phyloP scores from a whole-genome alignment of 805 yeast species.

The Metschnikowia amazonensis region DNA sequence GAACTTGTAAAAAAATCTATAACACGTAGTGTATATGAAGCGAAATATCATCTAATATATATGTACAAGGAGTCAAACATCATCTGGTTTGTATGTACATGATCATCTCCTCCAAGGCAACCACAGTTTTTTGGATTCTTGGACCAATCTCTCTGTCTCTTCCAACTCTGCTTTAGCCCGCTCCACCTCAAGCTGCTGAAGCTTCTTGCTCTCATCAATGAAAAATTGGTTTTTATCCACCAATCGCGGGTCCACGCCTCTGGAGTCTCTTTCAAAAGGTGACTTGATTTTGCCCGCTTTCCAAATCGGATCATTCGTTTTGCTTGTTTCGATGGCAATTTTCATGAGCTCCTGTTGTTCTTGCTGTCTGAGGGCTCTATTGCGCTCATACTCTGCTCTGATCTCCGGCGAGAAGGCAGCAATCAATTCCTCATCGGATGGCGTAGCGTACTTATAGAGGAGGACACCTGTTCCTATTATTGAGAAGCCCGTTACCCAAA shows the following conservation, averaged over 20 bases:
- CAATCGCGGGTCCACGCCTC: slow-evolving; percentile 33
- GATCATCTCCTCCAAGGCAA: slow-evolving; percentile 16
- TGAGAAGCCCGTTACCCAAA: slow-evolving; percentile 57
- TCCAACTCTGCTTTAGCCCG: slow-evolving; percentile 15
- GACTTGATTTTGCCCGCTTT: slow-evolving; percentile 65
- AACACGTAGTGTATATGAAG: neutral
- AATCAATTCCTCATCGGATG: slow-evolving; percentile 78
- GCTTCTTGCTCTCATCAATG: slow-evolving; percentile 41
- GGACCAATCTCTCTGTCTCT: slow-evolving; percentile 18
- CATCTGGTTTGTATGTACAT: neutral
- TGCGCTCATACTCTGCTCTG: slow-evolving; percentile 66
- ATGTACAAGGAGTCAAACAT: neutral
- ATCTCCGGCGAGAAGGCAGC: slow-evolving; percentile 78
- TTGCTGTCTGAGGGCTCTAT: slow-evolving; percentile 54
- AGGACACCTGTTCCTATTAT: slow-evolving; percentile 72
- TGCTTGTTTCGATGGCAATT: slow-evolving; percentile 58
- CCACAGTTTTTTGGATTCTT: slow-evolving; percentile 24
- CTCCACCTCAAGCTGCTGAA: slow-evolving; percentile 32
- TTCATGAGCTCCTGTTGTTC: slow-evolving; percentile 71
- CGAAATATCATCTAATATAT: neutral
- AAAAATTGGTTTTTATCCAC: slow-evolving; percentile 46
- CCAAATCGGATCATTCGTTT: slow-evolving; percentile 78
- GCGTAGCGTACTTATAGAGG: slow-evolving; percentile 69
- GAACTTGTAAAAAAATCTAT: neutral
- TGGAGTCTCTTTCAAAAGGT: slow-evolving; percentile 58